Evolutionary conservation across 345 rosid genomes (phyloP), one percentile per base, ranked within the genome.

Genomic region (Hibiscus mutabilis): DNA sequence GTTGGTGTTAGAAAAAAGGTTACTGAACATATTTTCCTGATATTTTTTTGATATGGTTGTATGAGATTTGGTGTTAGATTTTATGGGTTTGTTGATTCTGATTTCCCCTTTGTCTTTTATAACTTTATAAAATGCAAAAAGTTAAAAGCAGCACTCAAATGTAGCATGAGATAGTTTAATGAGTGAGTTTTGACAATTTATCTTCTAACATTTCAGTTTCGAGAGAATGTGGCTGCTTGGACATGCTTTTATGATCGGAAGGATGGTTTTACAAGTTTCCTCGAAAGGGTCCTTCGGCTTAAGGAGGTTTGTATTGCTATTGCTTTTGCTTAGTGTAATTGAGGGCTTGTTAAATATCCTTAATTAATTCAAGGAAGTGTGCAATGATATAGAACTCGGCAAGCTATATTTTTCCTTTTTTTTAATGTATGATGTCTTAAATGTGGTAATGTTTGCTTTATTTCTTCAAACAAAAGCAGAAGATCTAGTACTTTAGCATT

Each of bases 211-310:
- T 78, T 85, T 80, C 85, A 95, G 99, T 95, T 95, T 64, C 88
- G 99, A 71, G 97, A 95, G 91, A 92, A 92, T 76, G 97, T 95
- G 73, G 91, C 90, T 19, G 99, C 97, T 84, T 95, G 99, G 99
- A 67, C 83, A 60, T 95, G 98, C 81, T 95, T 95, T 82, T 85
- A 95, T 70, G 97, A 92, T 74, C 69, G 77, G 29, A 91, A 89
- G 71, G 91, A 89, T 61, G 79, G 80, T 5, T 95, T 95, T 81
- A 84, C 68, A 75, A 81, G 84, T 75, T 95, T 95, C 76, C 96
- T 95, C 16, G 86, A 84, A 74, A 82, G 92, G 80, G 97, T 92
- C 76, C 83, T 95, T 78, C 82, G 79, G 46, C 88, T 95, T 61
- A 95, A 90, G 86, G 94, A 92, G 99, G 99, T 95, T 69, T 73